These are phyloP conservation scores for Dovyalis caffra DNA, from an alignment of 345 rosid genomes.

Conservation along the genomic window DNA sequence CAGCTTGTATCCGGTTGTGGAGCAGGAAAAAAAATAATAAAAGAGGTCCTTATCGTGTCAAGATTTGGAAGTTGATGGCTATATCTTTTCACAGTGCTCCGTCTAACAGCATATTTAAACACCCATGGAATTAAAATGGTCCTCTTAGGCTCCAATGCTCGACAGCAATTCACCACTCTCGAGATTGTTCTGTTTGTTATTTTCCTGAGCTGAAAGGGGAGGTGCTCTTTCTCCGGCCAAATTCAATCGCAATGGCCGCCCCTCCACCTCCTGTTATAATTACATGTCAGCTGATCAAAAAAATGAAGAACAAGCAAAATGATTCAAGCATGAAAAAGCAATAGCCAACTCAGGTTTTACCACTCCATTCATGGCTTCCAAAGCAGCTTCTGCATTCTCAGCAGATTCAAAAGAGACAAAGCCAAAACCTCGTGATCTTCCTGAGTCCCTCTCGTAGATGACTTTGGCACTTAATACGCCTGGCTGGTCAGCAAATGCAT, in stretches of 20 bases:
- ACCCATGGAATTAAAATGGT: neutral
- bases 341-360: slow-evolving; percentile 40
- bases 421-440: slow-evolving; percentile 88
- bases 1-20: neutral
- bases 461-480: slow-evolving; percentile 85
- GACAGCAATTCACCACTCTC: slow-evolving; percentile 56
- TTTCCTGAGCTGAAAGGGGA: slow-evolving; percentile 21
- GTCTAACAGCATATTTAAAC: slow-evolving; percentile 2
- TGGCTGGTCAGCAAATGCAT: slow-evolving; percentile 66
- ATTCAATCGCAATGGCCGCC: slow-evolving; percentile 74
- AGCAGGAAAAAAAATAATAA: neutral
- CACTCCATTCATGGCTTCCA: slow-evolving; percentile 68
- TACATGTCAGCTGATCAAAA: neutral
- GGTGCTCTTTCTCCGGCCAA: slow-evolving; percentile 58
- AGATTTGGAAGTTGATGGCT: neutral
- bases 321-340: neutral
- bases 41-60: neutral
- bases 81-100: neutral
- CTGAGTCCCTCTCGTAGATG: slow-evolving; percentile 60
- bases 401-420: slow-evolving; percentile 75
- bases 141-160: slow-evolving; percentile 40
- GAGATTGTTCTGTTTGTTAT: slow-evolving; percentile 23
- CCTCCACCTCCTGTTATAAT: slow-evolving; percentile 74
- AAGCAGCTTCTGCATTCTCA: slow-evolving; percentile 56
- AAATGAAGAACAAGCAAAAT: neutral